Percentiles rank a stretch among this genome's conserved stretches.
phyloP scores from a whole-genome alignment of 768 basidiomycete species.

The Pisolithus microcarpus region DNA sequence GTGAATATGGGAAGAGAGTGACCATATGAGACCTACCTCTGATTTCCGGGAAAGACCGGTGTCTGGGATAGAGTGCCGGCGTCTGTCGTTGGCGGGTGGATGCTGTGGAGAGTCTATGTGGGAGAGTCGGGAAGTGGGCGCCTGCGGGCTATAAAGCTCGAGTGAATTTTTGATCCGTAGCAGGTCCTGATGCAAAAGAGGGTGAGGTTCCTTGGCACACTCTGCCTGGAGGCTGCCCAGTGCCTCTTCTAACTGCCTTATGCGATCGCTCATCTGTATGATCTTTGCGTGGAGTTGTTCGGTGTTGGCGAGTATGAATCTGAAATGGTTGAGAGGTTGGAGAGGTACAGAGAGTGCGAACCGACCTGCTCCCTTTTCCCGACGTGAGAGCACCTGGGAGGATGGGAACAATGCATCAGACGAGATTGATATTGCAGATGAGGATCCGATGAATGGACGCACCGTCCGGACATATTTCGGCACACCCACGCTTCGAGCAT shows the following conservation, averaged over 20 bases:
- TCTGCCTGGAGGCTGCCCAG: slow-evolving; percentile 39
- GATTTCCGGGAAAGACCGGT: slow-evolving; percentile 13
- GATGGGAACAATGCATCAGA: slow-evolving; percentile 1
- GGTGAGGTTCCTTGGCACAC: slow-evolving; percentile 38
- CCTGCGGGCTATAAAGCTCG: slow-evolving; percentile 45
- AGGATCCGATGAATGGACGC: slow-evolving; percentile 4
- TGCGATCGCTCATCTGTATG: slow-evolving; percentile 52
- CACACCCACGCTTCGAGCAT: slow-evolving; percentile 59
- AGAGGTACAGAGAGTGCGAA: slow-evolving; percentile 11
- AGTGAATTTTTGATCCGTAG: slow-evolving; percentile 60
- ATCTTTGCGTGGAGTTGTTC: slow-evolving; percentile 62
- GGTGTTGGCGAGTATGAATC: slow-evolving; percentile 63
- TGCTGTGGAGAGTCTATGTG: slow-evolving; percentile 4
- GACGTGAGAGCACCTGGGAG: slow-evolving; percentile 50
- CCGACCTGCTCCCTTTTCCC: slow-evolving; percentile 56
- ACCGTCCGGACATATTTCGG: slow-evolving; percentile 58
- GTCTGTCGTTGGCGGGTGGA: slow-evolving; percentile 8
- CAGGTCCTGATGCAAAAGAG: slow-evolving; percentile 52
- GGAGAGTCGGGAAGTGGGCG: slow-evolving; percentile 10
- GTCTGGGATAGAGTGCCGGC: slow-evolving; percentile 4
- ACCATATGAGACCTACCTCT: slow-evolving; percentile 13
- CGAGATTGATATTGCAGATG: neutral
- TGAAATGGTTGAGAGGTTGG: slow-evolving; percentile 15
- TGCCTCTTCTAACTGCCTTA: slow-evolving; percentile 58
- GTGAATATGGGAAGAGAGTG: neutral